phyloP scores from a whole-genome alignment of 164 flowering plant species.

The Buxus sempervirens region DNA sequence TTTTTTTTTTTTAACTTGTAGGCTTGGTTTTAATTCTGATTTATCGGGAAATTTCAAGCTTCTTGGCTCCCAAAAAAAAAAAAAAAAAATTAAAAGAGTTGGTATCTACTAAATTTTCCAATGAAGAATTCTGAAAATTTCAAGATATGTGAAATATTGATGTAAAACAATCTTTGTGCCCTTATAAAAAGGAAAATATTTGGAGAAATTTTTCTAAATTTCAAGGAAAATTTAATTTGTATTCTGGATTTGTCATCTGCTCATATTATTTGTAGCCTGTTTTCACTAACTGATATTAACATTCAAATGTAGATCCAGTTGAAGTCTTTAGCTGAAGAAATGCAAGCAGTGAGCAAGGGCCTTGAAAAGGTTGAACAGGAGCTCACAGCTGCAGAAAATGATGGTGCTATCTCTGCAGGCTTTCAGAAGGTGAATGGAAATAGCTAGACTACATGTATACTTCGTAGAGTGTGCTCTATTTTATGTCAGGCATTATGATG shows the following conservation, averaged over 20 bases:
- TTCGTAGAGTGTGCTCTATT: constrained; percentile 1
- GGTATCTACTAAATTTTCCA: no score
- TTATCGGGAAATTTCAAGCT: no score
- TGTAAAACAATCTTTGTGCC: no score
- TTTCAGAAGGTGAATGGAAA: constrained; percentile 71
- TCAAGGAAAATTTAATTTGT: no score
- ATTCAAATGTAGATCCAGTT: constrained; percentile 66
- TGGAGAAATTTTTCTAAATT: no score
- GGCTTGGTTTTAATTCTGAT: no score
- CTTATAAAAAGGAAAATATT: no score
- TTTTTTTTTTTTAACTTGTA: neutral
- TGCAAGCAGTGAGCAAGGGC: constrained; percentile 99
- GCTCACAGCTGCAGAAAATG: constrained; percentile 79
- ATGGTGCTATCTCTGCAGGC: constrained; percentile 79
- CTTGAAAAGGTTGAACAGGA: constrained; percentile 98
- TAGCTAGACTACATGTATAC: neutral
- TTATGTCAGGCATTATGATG: neutral
- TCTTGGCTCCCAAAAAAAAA: no score
- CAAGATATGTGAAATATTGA: no score
- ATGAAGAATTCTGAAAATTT: no score
- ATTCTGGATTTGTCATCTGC: no score
- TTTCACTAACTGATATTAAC: neutral
- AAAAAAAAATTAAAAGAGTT: no score
- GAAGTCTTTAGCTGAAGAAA: constrained; percentile 96
- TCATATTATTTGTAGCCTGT: neutral